Base-by-base conservation (phyloP, 345 rosid species). In the Cochlearia excelsa region DNA sequence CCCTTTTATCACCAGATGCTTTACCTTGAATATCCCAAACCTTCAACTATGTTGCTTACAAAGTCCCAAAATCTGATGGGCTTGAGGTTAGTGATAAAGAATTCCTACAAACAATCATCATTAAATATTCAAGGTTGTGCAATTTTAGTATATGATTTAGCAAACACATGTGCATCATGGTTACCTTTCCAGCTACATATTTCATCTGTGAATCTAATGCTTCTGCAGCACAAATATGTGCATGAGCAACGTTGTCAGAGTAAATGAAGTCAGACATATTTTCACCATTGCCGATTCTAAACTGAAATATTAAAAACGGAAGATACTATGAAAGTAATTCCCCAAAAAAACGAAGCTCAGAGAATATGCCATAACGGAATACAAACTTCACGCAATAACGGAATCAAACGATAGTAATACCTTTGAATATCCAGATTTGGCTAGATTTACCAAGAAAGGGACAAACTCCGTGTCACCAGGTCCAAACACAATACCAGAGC, bases 111-210 rank as follows among this genome's bases (percentile, higher is more conserved):
- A 43, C 4, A 33, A 47, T 54, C 38, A n/a, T 65, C 30, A 67
- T 67, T 55, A 73, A 31, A 57, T 26, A 55, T 43, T 16, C 34
- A 46, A 51, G 55, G 26, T 57, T n/a, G 26, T 11, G 29, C 26
- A 8, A 40, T 27, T 69, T 57, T 37, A 42, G 26, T 30, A 38
- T 16, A 30, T 31, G 23, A 30, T 59, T 51, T 38, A 11, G 56
- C 3, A 53, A 29, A 23, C 33, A 47, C 57, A 4, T 29, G 23
- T 55, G 49, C 31, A 23, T 59, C 23, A 34, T 63, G 72, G 49
- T 34, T 77, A 92, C 98, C 98, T 84, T 92, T 72, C 98, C 98
- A n/a, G 95, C 93, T 51, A 88, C 93, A 74, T 69, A 77, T 46
- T 84, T 77, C 63, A 59, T 73, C 52, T 66, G 79, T 39, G 86